These are phyloP conservation scores for Coniophora puteana DNA, from an alignment of 1,284 basidiomycete species.

Conservation along the genomic window DNA sequence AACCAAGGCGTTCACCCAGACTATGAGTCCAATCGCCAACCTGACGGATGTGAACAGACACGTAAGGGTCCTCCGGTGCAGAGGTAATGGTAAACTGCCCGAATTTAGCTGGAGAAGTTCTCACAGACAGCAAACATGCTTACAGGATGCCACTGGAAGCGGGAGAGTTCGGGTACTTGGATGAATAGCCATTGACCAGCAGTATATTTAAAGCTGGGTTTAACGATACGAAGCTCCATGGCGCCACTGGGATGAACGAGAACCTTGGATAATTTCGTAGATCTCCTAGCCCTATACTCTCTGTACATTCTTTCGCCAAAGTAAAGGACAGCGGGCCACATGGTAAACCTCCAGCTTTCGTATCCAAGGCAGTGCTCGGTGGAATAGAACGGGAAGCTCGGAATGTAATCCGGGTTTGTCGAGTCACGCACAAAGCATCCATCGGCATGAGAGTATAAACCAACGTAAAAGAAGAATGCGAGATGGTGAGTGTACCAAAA, in stretches of 20 bases:
- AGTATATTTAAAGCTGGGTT: slow-evolving; percentile 86
- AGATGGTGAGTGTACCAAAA: slow-evolving; percentile 95
- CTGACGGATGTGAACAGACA: slow-evolving; percentile 87
- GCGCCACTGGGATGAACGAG: slow-evolving; percentile 80
- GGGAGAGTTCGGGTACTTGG: slow-evolving; percentile 79
- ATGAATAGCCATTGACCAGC: slow-evolving; percentile 91
- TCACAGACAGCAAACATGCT: slow-evolving; percentile 16
- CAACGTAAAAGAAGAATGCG: slow-evolving; percentile 89
- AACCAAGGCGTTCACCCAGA: slow-evolving; percentile 80
- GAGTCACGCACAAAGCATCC: slow-evolving; percentile 91
- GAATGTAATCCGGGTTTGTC: slow-evolving; percentile 59
- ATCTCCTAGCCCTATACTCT: slow-evolving; percentile 70
- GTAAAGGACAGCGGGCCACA: slow-evolving; percentile 86
- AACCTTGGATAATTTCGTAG: slow-evolving; percentile 77
- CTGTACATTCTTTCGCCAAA: slow-evolving; percentile 80
- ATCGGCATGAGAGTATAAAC: slow-evolving; percentile 83
- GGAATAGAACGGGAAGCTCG: slow-evolving; percentile 78
- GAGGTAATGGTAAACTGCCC: slow-evolving; percentile 87
- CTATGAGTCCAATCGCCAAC: slow-evolving; percentile 84
- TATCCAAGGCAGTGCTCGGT: slow-evolving; percentile 84
- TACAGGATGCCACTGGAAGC: slow-evolving; percentile 89
- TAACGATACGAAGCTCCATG: slow-evolving; percentile 87
- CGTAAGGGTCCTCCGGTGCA: slow-evolving; percentile 86
- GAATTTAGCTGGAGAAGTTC: neutral
- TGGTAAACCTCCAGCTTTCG: slow-evolving; percentile 80